Evolutionary conservation across 306 rosid genomes (phyloP).

Genomic region (Quercus robur): DNA sequence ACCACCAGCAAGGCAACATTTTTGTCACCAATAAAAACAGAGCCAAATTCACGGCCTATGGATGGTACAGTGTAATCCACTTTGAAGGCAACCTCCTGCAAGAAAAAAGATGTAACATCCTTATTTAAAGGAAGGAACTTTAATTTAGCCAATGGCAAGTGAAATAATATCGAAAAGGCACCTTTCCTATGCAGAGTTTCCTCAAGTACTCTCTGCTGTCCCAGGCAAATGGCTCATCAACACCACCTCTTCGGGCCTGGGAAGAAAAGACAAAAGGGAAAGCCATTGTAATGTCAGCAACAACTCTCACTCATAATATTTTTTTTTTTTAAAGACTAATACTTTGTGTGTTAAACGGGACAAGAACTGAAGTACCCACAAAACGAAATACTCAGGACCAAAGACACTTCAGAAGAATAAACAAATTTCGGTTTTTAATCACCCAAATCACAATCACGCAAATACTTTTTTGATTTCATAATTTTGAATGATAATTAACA

Average conservation of each 20-base stretch:
- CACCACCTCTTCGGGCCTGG: conserved; percentile 86
- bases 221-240: conserved; percentile 97
- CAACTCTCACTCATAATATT: not conserved
- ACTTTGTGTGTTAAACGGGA: not conserved
- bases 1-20: conserved; percentile 78
- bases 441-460: no score
- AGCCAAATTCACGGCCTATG: conserved; percentile 84
- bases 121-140: not conserved
- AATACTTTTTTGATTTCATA: no score
- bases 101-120: not conserved
- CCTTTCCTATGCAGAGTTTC: conserved; percentile 91
- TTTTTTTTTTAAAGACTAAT: no score
- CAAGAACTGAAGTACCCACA: not conserved
- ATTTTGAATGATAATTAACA: no score
- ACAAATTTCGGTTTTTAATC: no score
- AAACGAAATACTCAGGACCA: not conserved
- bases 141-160: conserved; percentile 4
- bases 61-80: conserved; percentile 85
- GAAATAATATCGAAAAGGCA: conserved; percentile 6
- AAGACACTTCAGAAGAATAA: no score
- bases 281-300: not conserved
- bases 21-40: conserved; percentile 79
- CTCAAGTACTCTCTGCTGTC: conserved; percentile 89
- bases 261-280: not conserved
- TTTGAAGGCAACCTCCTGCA: conserved; percentile 81